Conservation (phyloP, 2,329 filamentous ascomycete genomes). For the Xylariaceae sp. region DNA sequence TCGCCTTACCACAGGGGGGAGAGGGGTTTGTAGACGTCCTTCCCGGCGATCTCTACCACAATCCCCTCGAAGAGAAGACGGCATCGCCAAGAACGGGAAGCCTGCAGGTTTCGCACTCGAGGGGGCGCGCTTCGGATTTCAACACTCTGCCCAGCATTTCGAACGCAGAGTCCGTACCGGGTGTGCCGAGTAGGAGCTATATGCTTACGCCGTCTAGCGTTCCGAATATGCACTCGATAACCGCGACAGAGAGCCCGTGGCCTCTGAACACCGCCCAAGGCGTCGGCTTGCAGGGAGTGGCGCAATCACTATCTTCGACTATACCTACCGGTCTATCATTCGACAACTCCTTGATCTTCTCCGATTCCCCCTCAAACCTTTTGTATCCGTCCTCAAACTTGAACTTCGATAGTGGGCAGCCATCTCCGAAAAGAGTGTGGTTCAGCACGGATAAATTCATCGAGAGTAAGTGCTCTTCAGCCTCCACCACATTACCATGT, state of each 20-base stretch:
- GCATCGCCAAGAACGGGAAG: constrained; percentile 3
- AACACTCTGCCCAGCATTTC: neutral
- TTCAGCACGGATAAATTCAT: constrained; percentile 16
- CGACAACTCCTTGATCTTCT: too few relatives aligned
- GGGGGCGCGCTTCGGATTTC: neutral
- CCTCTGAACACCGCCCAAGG: too few relatives aligned
- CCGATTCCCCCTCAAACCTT: constrained; percentile 3
- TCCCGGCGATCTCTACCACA: constrained; percentile 34
- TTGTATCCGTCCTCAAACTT: constrained; percentile 7
- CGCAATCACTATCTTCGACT: too few relatives aligned
- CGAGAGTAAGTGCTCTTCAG: constrained; percentile 9
- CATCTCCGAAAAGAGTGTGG: constrained; percentile 13
- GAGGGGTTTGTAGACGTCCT: constrained; percentile 56
- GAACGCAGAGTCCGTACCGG: too few relatives aligned
- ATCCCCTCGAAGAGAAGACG: constrained; percentile 2
- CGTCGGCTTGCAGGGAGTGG: too few relatives aligned
- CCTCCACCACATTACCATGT: neutral
- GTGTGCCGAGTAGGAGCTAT: too few relatives aligned
- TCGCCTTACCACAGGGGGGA: constrained; percentile 61
- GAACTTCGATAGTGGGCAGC: constrained; percentile 3
- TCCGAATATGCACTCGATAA: too few relatives aligned
- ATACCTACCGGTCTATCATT: too few relatives aligned
- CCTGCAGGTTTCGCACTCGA: neutral
- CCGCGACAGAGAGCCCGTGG: too few relatives aligned
- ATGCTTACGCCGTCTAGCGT: too few relatives aligned